phyloP scores from a whole-genome alignment of 345 rosid genomes.

The thale cress (Arabidopsis thaliana) region TAIR10.1 NC_003076.8:22341001-22341500 shows the following conservation, averaged over 20 bases:
- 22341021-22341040: neutral
- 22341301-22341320: neutral
- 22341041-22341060: neutral
- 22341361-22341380: neutral
- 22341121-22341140: neutral
- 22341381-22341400: neutral
- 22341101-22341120: neutral
- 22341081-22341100: neutral
- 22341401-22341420: neutral
- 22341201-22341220: neutral
- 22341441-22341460: neutral
- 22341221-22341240: neutral
- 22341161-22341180: neutral
- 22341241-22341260: neutral
- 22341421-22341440: neutral
- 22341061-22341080: neutral
- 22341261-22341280: neutral
- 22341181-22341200: neutral
- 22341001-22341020: too few relatives aligned
- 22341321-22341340: neutral
- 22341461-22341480: slow-evolving; percentile 17
- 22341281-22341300: neutral
- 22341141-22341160: neutral
- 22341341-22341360: neutral
- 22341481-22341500: neutral